Conservation (phyloP, 2,329 filamentous ascomycete genomes). For the Ascochyta koolunga region DNA sequence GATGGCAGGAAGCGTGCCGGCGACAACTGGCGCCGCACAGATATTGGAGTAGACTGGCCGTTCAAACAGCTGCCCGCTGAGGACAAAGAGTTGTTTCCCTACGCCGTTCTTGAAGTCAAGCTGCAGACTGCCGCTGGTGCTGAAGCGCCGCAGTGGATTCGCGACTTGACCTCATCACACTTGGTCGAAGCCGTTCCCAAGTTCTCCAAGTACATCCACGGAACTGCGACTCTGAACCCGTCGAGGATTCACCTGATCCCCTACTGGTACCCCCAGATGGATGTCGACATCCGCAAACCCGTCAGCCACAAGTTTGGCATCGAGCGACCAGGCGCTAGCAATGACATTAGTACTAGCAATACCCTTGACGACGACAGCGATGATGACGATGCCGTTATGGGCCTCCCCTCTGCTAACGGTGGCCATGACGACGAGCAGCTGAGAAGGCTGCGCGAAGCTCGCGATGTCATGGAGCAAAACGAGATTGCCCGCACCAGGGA, state of each 20-base stretch:
- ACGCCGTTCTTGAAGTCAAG: constrained; percentile 96
- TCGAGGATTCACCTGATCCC: constrained; percentile 86
- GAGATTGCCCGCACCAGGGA: constrained; percentile 57
- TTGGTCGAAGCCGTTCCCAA: constrained; percentile 98
- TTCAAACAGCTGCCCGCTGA: constrained; percentile 86
- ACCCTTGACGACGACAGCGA: constrained; percentile 78
- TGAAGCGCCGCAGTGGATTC: constrained; percentile 95
- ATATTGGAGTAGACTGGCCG: constrained; percentile 95
- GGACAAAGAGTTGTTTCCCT: constrained; percentile 91
- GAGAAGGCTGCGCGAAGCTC: constrained; percentile 56
- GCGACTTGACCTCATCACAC: constrained; percentile 89
- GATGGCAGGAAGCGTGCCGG: constrained; percentile 78
- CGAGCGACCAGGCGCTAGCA: constrained; percentile 75
- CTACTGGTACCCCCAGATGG: constrained; percentile 99
- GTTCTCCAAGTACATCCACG: constrained; percentile 99
- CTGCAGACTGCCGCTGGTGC: constrained; percentile 95
- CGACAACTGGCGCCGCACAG: constrained; percentile 94
- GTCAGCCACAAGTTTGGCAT: constrained; percentile 89
- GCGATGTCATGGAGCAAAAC: constrained; percentile 58
- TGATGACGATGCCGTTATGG: constrained; percentile 55
- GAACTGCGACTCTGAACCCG: constrained; percentile 85
- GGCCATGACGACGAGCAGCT: constrained; percentile 53
- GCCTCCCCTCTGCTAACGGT: constrained; percentile 33
- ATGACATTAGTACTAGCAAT: constrained; percentile 77
- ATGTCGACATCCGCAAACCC: constrained; percentile 94